A percentile compares a stretch with the other conserved stretches of the same genome.
Conservation (phyloP, 306 rosid genomes). For the Hippophae tibetana region DNA sequence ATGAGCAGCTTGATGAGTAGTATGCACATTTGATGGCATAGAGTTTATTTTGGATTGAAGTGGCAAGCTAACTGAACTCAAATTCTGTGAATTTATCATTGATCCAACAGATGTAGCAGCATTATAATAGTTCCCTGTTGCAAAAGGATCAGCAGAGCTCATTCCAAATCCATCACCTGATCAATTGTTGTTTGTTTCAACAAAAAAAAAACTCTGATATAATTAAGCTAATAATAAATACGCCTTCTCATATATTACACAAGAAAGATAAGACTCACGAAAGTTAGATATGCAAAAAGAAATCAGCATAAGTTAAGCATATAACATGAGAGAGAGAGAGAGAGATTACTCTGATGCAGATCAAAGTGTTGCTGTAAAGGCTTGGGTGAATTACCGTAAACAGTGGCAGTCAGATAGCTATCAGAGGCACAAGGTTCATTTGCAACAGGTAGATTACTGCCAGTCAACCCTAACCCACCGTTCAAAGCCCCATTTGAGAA, state of each 20-base stretch:
- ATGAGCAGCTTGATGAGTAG: constrained; percentile 39
- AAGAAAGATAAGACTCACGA: too few relatives aligned
- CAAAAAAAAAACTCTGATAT: too few relatives aligned
- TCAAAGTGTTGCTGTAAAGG: constrained; percentile 61
- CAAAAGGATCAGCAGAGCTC: constrained; percentile 58
- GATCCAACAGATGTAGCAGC: constrained; percentile 62
- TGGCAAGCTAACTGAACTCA: constrained; percentile 47
- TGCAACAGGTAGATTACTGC: constrained; percentile 45
- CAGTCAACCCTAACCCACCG: constrained; percentile 68
- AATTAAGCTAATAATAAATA: too few relatives aligned
- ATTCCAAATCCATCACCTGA: constrained; percentile 80
- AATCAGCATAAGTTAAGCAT: too few relatives aligned
- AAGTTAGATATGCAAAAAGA: too few relatives aligned
- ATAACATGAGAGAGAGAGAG: too few relatives aligned
- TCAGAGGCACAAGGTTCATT: constrained; percentile 65
- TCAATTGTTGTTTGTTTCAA: constrained; percentile 21
- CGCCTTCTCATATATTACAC: too few relatives aligned
- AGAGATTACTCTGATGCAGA: constrained; percentile 34
- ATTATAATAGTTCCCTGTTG: constrained; percentile 60
- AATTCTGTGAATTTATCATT: constrained; percentile 58
- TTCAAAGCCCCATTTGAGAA: constrained; percentile 65
- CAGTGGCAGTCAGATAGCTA: constrained; percentile 37
- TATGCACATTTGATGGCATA: constrained; percentile 59
- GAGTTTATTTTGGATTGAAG: constrained; percentile 53
- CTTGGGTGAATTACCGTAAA: constrained; percentile 56